Base-by-base conservation (phyloP, 345 rosid species). In the Erucastrum elatum region DNA sequence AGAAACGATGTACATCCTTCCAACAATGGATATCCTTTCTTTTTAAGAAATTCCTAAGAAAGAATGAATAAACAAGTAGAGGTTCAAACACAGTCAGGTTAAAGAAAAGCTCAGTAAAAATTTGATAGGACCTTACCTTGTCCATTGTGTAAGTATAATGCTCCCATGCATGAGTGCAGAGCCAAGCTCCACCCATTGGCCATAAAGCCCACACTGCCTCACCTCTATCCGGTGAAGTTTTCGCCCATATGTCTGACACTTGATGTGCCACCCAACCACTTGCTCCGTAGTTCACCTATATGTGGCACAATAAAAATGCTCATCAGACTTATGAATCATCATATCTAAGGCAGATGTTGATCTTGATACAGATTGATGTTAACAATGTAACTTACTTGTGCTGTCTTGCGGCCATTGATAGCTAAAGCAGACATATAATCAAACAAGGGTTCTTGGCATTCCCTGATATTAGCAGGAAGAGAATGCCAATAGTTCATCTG, bases 151-250 rank as follows among this genome's bases (percentile, higher is more conserved):
- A 95, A 26, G 80, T 70, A 76, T 91, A 95, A 76, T 95, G 97
- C 84, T 93, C 99, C 99, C 99, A 93, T 16, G 90, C 85, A 84
- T 91, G 99, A 25, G 94, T 89, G 75, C 94, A 93, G 66, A 95
- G 95, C 98, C 99, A 95, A 27, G 98, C 91, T 68, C 99, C 99
- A 55, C 99, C 99, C 98, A 95, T 95, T 17, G 96, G 98, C 99
- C 99, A 95, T 26, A 95, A 68, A 13, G 93, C 93, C 94, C 93
- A 95, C 41, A 81, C 82, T 70, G 87, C 97, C 10, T 89, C 69
- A 59, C 99, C 97, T 61, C 68, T 72, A 86, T 86, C 90, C 9
- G 90, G 88, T 21, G 99, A 95, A 72, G 98, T 84, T 84, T 90
- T 95, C 26, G 97, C 97, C 99, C 99, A 95, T 74, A 95, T 75